A percentile compares a stretch with the other conserved stretches of the same genome.
These are phyloP conservation scores for Geoglossum cookeanum DNA, from an alignment of 2,329 filamentous ascomycete species.

Conservation along the genomic window DNA sequence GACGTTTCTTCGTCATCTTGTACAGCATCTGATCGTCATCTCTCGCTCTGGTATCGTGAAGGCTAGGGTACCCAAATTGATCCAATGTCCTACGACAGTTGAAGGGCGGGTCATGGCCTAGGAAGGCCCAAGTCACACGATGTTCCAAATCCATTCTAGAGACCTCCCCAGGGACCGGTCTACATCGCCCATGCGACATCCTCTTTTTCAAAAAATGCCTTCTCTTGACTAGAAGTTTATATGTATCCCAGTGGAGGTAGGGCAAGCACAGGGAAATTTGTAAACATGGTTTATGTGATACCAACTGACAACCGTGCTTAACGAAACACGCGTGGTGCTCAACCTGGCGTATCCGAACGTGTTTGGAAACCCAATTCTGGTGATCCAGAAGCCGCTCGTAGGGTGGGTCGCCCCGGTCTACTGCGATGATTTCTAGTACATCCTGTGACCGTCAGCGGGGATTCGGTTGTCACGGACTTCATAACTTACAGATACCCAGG, in stretches of 20 bases:
- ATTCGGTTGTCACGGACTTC: no score
- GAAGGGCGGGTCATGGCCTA: constrained; percentile 40
- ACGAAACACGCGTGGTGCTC: constrained; percentile 32
- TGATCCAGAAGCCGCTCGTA: constrained; percentile 20
- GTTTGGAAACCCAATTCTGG: constrained; percentile 30
- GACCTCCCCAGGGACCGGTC: constrained; percentile 35
- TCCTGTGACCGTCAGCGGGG: no score
- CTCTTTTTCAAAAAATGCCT: constrained; percentile 35
- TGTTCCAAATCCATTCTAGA: constrained; percentile 35
- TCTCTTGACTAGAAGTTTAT: constrained; percentile 35
- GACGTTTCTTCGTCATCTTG: constrained; percentile 37
- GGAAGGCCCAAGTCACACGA: constrained; percentile 42
- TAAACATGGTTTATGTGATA: constrained; percentile 16
- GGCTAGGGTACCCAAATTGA: constrained; percentile 42
- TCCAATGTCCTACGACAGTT: constrained; percentile 43
- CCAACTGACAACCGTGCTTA: constrained; percentile 28
- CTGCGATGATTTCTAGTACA: no score
- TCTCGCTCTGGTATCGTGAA: constrained; percentile 38
- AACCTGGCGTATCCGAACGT: constrained; percentile 29
- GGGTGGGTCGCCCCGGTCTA: no score
- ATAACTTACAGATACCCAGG: no score
- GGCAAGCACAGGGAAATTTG: constrained; percentile 35
- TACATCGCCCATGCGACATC: constrained; percentile 32
- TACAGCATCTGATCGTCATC: constrained; percentile 51
- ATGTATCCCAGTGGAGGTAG: constrained; percentile 46